Evolutionary conservation across 257 asterid genomes (phyloP), one percentile per base, ranked within the genome.

Genomic region (Thymus mandschuricus): DNA sequence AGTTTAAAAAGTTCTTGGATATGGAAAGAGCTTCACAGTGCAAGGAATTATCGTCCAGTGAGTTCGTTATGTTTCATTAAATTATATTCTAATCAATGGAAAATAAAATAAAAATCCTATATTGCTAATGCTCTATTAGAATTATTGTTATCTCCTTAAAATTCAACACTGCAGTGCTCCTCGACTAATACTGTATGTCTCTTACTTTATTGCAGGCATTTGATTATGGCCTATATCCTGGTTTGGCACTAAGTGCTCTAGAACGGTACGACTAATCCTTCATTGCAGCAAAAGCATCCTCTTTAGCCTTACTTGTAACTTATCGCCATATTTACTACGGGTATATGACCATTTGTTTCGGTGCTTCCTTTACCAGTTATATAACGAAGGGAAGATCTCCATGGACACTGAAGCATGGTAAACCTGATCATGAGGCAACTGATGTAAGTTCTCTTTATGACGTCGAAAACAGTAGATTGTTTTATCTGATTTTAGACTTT

Each of bases 1-100:
- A 86, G 81, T 60, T 78, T 94, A 77, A 83, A 68, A 84, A 86
- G 77, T 80, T 94, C 98, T 21, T 94, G 98, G 97, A 78, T 94
- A 79, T 94, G 96, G 97, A 81, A 84, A 78, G 99, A 94, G 79
- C 97, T 94, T 77, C 68, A 91, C 75, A 29, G 58, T 48, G 99
- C 97, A 69, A 89, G 99, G 80, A 94, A 94, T 62, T 94, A 87
- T 81, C 96, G 99, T 38, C 99, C 97, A 27, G 99, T 94, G 77
- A 94, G 97, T 77, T 38, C 48, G 44, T 51, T 75, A 5, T 59
- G 46, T 73, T 66, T 29, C 10, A 15, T 60, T 28, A 33, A 33
- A 45, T 8, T 9, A 4, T 52, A 51, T 49, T 44, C n/a, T 5
- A 49, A 38, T 64, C 44, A 4, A 4, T 27, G 40, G 6, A 38